Base-by-base conservation (phyloP, 164 flowering plant species). In the Hamamelis virginiana region DNA sequence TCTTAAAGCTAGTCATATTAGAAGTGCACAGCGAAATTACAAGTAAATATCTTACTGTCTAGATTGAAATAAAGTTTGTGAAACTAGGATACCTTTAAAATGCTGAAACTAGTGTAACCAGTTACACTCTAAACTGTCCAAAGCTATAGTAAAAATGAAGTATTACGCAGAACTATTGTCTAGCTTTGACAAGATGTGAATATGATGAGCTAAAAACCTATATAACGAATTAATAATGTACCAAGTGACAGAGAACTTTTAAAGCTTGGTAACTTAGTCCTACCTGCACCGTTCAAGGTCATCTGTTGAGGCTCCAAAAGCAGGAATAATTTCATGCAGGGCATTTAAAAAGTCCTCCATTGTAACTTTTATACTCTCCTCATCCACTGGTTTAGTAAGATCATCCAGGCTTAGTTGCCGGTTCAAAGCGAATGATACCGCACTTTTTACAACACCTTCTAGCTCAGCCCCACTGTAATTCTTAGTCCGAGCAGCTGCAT, bases 261-360 rank as follows among this genome's bases (percentile, higher is more conserved):
- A 53, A 19, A 55, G 22, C 27, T 26, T 22, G 22, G 27, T 22
- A 55, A 13, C 27, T 26, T 14, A 28, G 28, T 59, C 41, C 18
- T 70, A 84, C 89, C 91, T 82, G 86, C 91, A 82, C 22, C 87
- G 78, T 62, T 85, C 86, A 48, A 87, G 89, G 76, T 82, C 83
- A 78, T 80, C 89, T 22, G 83, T 82, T 18, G 91, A 85, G 59
- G 91, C 91, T 73, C 89, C 89, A 82, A 87, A 87, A 44, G 91
- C 91, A 67, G 91, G 86, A 69, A 64, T 52, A 59, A 87, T 78
- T 81, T 87, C 91, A 0, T 78, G 75, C 45, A 87, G 73, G 10
- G 91, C 91, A 68, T 82, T 67, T 68, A 84, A 62, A 72, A 87
- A 85, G 69, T 87, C 91, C 43, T 80, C 81, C 91, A 87, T 87